Evolutionary conservation across 805 yeast genomes (phyloP), one percentile per base, ranked within the genome.

Genomic region (Pichia paraexigua): DNA sequence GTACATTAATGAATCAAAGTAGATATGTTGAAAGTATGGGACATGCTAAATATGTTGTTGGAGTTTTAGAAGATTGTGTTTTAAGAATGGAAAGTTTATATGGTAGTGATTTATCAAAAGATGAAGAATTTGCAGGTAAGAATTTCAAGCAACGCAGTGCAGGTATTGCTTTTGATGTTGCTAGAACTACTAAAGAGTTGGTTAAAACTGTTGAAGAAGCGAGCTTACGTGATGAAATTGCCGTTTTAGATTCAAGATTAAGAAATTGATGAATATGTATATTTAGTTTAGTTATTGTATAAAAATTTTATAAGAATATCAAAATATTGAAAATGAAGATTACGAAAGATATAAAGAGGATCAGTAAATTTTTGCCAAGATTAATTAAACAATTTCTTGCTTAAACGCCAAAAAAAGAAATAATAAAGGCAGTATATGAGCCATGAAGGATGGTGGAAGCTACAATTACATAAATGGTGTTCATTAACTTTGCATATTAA

Each of bases 141-240:
- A 86, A 86, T 60, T 85, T 89, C 71, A 88, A 88, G 68, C 97
- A 92, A 68, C 79, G 97, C 62, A 78, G 92, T 57, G 98, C 98
- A 0, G 97, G 97, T 2, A 85, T 91, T 58, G 92, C 96, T 28
- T 92, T 90, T 71, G 98, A 92, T 66, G 87, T 92, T 70, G 97
- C 97, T 24, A 90, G 92, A 68, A 86, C 95, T 66, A 92, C 97
- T 6, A 92, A 91, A 67, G 98, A 92, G 67, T 76, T 92, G 63
- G 98, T 92, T 21, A 91, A 91, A 71, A 87, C 96, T 1, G 97
- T 92, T 6, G 97, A 92, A 65, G 97, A 91, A 64, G 96, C 96
- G 24, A 85, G 91, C 62, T 72, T 91, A 60, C 85, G 85, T 61
- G 91, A 85, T 58, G 96, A 90, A 61, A 86, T 91, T 60, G 90